Evolutionary conservation across 176 grass and related monocot genomes (phyloP).

Genomic region (Otatea glauca): DNA sequence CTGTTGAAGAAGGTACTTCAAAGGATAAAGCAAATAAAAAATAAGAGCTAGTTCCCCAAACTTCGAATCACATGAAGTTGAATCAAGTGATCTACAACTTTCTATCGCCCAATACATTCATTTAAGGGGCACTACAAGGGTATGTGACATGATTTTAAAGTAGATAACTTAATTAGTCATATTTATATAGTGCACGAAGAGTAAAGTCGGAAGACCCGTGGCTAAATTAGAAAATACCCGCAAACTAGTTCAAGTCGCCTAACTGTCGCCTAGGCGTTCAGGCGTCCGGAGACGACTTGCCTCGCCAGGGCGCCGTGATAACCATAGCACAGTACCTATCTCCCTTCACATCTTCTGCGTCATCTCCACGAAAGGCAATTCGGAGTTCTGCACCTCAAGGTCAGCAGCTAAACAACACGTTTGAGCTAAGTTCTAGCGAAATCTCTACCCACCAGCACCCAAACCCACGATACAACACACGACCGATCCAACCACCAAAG

Average conservation of each 20-base stretch:
- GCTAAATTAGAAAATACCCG: no score
- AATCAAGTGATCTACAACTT: no score
- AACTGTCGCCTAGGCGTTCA: no score
- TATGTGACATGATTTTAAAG: no score
- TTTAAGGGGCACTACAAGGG: no score
- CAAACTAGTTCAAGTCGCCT: no score
- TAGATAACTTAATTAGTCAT: no score
- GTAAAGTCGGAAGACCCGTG: no score
- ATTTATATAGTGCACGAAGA: no score
- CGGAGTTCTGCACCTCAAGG: neutral
- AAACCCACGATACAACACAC: neutral
- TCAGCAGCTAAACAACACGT: conserved; percentile 15
- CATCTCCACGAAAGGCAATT: conserved; percentile 14
- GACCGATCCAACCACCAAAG: conserved; percentile 16
- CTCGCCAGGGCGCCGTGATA: no score
- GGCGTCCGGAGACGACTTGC: no score
- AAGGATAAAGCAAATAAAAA: conserved; percentile 91
- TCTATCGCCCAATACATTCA: no score
- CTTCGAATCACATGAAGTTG: conserved; percentile 76
- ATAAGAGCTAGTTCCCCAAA: conserved; percentile 82
- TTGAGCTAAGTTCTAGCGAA: conserved; percentile 42
- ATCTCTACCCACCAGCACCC: conserved; percentile 6
- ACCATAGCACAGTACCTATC: neutral
- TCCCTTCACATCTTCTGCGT: neutral
- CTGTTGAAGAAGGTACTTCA: conserved; percentile 79